Conservation (phyloP, 805 yeast genomes). For the Starmerella stellata region DNA sequence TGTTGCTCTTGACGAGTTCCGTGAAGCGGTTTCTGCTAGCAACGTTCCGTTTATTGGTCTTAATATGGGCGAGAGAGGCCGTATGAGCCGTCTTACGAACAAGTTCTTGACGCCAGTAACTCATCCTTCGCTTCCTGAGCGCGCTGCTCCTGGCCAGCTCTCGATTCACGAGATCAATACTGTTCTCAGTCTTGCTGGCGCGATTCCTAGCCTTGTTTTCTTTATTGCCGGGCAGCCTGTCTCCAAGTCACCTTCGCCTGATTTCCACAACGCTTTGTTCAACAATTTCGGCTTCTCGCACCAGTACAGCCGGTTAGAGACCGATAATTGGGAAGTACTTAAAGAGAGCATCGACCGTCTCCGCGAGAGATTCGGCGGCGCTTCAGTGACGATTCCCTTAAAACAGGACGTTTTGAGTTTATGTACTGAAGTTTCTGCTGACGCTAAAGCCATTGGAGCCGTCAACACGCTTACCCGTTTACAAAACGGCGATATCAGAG, state of each 20-base stretch:
- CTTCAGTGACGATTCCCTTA: constrained; percentile 85
- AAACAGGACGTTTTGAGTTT: constrained; percentile 61
- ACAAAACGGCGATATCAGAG: constrained; percentile 35
- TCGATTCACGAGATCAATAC: constrained; percentile 47
- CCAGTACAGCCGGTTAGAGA: constrained; percentile 46
- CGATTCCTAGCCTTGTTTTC: constrained; percentile 38
- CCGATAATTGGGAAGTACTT: constrained; percentile 43
- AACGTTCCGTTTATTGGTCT: constrained; percentile 59
- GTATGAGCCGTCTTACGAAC: constrained; percentile 62
- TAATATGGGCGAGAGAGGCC: constrained; percentile 63
- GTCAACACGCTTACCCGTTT: constrained; percentile 66
- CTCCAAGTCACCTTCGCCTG: constrained; percentile 75
- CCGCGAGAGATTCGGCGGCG: constrained; percentile 60
- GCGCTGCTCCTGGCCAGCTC: constrained; percentile 70
- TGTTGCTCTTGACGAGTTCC: constrained; percentile 49
- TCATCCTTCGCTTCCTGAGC: constrained; percentile 42
- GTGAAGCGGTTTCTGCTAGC: constrained; percentile 29
- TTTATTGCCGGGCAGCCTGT: constrained; percentile 71
- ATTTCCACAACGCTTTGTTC: constrained; percentile 67
- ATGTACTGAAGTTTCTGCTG: constrained; percentile 46
- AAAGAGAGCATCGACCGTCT: constrained; percentile 32
- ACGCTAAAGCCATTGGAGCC: constrained; percentile 78
- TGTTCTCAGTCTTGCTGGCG: constrained; percentile 42
- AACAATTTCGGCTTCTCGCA: constrained; percentile 61
- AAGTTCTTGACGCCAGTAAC: constrained; percentile 68